Conservation (phyloP, 2,329 filamentous ascomycete genomes). For the Ophiognomonia clavigignenti-juglandacearum region DNA sequence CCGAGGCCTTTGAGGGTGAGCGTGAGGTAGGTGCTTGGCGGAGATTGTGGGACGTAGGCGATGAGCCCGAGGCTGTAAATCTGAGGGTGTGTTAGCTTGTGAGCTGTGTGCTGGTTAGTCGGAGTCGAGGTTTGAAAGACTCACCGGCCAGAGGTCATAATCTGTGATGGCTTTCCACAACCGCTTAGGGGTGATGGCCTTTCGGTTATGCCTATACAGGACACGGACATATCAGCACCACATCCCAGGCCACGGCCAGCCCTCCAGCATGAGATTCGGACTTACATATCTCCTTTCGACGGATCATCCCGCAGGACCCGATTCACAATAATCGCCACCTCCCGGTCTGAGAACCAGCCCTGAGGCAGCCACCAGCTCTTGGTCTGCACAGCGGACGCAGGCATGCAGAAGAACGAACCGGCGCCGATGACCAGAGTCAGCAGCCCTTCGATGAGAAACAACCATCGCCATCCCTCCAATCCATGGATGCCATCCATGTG, state of each 20-base stretch:
- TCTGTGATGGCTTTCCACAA: conserved; percentile 48
- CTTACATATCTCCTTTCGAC: conserved; percentile 52
- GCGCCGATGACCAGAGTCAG: conserved; percentile 48
- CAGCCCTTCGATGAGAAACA: conserved; percentile 52
- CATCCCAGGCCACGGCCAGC: no score
- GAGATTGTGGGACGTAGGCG: conserved; percentile 42
- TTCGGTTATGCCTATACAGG: conserved; percentile 50
- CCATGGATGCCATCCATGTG: conserved; percentile 32
- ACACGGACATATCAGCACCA: no score
- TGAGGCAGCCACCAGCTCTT: conserved; percentile 44
- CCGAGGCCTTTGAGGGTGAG: conserved; percentile 45
- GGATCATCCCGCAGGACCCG: conserved; percentile 53
- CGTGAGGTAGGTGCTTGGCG: conserved; percentile 45
- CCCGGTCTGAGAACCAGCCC: conserved; percentile 54
- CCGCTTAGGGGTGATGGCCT: conserved; percentile 42
- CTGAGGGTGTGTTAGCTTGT: no score
- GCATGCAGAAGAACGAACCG: conserved; percentile 48
- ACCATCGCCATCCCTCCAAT: conserved; percentile 38
- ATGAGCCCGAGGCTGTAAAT: conserved; percentile 46
- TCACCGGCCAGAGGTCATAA: conserved; percentile 52
- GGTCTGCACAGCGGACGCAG: conserved; percentile 41
- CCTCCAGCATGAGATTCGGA: no score
- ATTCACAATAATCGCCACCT: conserved; percentile 55
- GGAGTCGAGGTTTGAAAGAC: no score
- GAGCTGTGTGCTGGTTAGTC: no score